Conservation (phyloP, 2,329 filamentous ascomycete genomes). For the Emmonsia crescens region DNA sequence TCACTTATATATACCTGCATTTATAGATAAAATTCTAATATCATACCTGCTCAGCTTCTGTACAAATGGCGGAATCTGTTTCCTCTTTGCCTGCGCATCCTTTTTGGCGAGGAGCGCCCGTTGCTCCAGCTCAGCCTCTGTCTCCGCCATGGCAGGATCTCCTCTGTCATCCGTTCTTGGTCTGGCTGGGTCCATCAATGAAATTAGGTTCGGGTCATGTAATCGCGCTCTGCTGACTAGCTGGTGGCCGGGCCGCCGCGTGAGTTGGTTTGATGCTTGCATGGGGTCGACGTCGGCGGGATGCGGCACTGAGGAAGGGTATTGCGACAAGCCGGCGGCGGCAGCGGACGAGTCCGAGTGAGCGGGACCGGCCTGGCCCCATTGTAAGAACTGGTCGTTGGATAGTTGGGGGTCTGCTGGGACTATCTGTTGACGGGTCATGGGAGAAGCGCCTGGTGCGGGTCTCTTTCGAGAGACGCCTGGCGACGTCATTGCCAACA, state of each 20-base stretch:
- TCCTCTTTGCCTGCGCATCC: conserved; percentile 79
- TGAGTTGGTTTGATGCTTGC: conserved; percentile 34
- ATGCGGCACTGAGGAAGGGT: conserved; percentile 18
- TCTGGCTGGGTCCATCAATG: conserved; percentile 21
- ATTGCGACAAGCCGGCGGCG: not conserved
- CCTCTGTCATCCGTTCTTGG: conserved; percentile 20
- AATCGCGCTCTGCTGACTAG: conserved; percentile 27
- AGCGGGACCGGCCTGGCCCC: conserved; percentile 35
- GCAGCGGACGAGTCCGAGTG: conserved; percentile 22
- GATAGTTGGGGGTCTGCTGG: conserved; percentile 35
- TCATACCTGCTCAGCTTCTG: conserved; percentile 92
- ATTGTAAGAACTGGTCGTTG: conserved; percentile 45
- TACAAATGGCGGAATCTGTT: conserved; percentile 94
- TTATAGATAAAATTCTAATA: not conserved
- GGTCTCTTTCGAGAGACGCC: conserved; percentile 54
- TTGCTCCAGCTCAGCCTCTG: conserved; percentile 67
- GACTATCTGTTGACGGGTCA: conserved; percentile 42
- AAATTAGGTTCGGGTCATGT: conserved; percentile 25
- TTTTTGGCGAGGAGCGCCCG: conserved; percentile 71
- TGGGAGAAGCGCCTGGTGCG: conserved; percentile 60
- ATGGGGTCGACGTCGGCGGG: conserved; percentile 40
- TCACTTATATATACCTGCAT: not conserved
- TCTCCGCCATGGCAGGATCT: conserved; percentile 44
- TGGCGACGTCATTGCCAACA: conserved; percentile 29
- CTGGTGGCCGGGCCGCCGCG: conserved; percentile 32